Base-by-base conservation (phyloP, 805 yeast species). In the Yamadazyma ubonensis region DNA sequence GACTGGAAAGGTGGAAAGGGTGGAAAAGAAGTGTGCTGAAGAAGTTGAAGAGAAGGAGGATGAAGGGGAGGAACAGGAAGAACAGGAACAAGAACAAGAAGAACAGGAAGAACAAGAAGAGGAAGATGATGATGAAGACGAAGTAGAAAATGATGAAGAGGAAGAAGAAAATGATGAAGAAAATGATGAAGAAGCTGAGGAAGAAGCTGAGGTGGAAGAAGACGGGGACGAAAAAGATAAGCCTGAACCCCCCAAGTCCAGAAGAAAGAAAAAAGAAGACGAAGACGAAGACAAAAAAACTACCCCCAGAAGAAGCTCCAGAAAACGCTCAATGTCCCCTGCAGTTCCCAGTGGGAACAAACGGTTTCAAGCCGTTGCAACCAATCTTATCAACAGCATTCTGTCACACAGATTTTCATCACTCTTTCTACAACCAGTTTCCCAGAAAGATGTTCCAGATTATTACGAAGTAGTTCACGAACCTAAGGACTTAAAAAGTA, bases 371-470 rank as follows among this genome's bases (percentile, higher is more conserved):
- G 65, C 73, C 16, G 65, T 82, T 14, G 82, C 87, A 0, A 63
- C 73, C 6, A 84, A 82, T 32, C 63, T 86, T 22, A 60, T 86
- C 34, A 70, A 77, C 12, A 81, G 81, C 44, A 78, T 86, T 6
- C 74, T 82, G 27, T 79, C 86, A 1, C 83, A 84, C 57, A 68
- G 86, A 42, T 82, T 76, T 52, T 85, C 93, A 0, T 80, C 89
- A 0, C 81, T 86, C 41, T 86, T 86, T 55, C 55, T 83, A 27
- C 77, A 74, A 38, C 87, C 93, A 0, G 93, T 86, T 11, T 75
- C 73, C 46, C 73, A 71, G 41, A 65, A 74, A 41, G 86, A 77
- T 38, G 91, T 89, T 5, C 87, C 85, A 2, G 76, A 81, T 35
- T 86, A 86, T 54, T 73, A 77, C 51, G 67, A 74, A 15, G 62